These are phyloP conservation scores for Rhamnella rubrinervis DNA, from an alignment of 331 rosid genomes.

Conservation along the genomic window DNA sequence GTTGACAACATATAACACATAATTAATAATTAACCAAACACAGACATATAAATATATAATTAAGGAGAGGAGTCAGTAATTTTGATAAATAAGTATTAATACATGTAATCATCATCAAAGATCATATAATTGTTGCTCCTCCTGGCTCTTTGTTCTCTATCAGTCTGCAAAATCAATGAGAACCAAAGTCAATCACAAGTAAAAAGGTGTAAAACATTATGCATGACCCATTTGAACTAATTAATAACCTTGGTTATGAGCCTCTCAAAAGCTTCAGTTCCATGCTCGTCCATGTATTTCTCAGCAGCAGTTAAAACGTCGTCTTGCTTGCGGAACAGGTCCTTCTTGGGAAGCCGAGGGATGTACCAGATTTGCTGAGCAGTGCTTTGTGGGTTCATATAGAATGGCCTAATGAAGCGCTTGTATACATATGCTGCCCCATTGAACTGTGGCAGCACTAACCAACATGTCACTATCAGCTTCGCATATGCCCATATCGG, in stretches of 20 bases:
- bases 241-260: conserved; percentile 63
- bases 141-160: conserved; percentile 55
- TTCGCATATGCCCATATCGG: conserved; percentile 85
- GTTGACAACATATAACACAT: too few species aligned
- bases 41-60: too few species aligned
- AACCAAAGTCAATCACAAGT: neutral
- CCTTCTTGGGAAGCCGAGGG: conserved; percentile 47
- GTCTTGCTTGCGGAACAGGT: conserved; percentile 58
- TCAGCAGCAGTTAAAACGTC: conserved; percentile 78
- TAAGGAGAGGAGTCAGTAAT: too few species aligned
- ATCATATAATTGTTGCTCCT: conserved; percentile 63
- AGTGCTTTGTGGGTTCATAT: conserved; percentile 66
- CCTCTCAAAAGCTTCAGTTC: conserved; percentile 79
- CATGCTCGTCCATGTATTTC: conserved; percentile 72
- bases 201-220: neutral
- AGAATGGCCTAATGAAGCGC: conserved; percentile 68
- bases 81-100: conserved; percentile 23
- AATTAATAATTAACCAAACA: too few species aligned
- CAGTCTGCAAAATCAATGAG: conserved; percentile 42
- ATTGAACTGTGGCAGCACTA: conserved; percentile 88
- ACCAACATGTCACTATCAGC: conserved; percentile 75
- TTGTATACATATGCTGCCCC: conserved; percentile 88
- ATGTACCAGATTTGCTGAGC: conserved; percentile 68
- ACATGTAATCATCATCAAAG: conserved; percentile 73
- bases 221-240: neutral